Base-by-base conservation (phyloP, 805 yeast genomes). In the Komagataella pseudopastoris region DNA sequence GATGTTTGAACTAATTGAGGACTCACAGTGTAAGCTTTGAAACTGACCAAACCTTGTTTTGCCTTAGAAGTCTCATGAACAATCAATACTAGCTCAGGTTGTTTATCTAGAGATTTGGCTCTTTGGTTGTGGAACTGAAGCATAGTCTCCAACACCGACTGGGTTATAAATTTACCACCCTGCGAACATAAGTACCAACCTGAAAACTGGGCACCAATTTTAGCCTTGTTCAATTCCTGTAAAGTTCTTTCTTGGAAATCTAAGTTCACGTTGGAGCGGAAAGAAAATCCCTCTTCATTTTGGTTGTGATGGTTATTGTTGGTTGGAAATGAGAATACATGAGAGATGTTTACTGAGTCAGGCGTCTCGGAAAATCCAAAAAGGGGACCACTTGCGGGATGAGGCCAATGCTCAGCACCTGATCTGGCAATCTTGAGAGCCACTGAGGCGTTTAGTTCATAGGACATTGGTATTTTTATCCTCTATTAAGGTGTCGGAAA, bases 171-270 rank as follows among this genome's bases (percentile, higher is more conserved):
- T 63, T 80, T 80, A 48, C 93, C 93, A 45, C 85, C 76, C 50
- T 72, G 69, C 24, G 88, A 74, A 47, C 84, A 73, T 62, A 86
- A 78, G 69, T 85, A 88, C 88, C 90, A 88, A 39, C 96, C 96
- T 56, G 82, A 77, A 54, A 82, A 74, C 61, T 81, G 85, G 46
- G 80, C 72, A 48, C 89, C 90, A 54, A 78, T 72, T 49, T 83
- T 83, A 55, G 81, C 77, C 51, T 73, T 75, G 59, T 73, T 77
- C 56, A 87, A 75, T 54, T 78, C 76, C 46, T 78, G 76, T 56
- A 83, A 71, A 60, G 85, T 71, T 48, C 83, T 88, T 50, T 75
- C 76, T 63, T 84, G 89, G 69, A 80, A 88, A 63, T 75, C 78
- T 53, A 71, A 69, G 53, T 88, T 86, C 57, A 80, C 72, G 60